Evolutionary conservation across 257 asterid species (phyloP), one percentile per base, ranked within the genome.

Genomic region (Jacaranda mimosifolia): DNA sequence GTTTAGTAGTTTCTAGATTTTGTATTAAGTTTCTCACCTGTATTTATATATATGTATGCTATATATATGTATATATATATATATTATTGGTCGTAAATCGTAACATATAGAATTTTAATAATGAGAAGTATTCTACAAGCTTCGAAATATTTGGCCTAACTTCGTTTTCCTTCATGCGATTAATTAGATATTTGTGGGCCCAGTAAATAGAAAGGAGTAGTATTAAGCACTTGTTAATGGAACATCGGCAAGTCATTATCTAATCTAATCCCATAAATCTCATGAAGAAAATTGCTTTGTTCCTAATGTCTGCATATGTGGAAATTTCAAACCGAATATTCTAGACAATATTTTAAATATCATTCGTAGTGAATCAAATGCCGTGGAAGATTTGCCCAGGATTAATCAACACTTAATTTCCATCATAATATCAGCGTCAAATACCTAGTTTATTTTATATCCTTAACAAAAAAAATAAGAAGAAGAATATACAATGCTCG

Each of bases 321-420:
- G 52, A 73, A 72, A 39, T 60, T 74, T 49, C 72, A 62, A 51
- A 68, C 38, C 57, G 79, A 57, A 72, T 56, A 19, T 21, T 66
- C 19, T 26, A 59, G 12, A 65, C 19, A 57, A 26, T 15, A 40
- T 58, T n/a, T 51, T 42, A 68, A 55, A 79, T 66, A 66, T 59
- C 74, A 19, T 53, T 60, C 40, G 2, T 3, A 35, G 3, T 26
- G 56, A 69, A 51, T 70, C 72, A 38, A 55, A 65, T 79, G 58
- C 15, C 57, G 69, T 72, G n/a, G 78, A 79, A 72, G 74, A 64
- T 66, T 79, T 79, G 75, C 65, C 75, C 12, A 18, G n/a, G 19
- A 1, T 35, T 32, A 43, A 42, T 64, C 52, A 19, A 48, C 72
- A 40, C 63, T 60, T n/a, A 26, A 26, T 26, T 26, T 26, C 32